Conservation (phyloP, 371 early-diverging fungal species). For the Mucor indicus region DNA sequence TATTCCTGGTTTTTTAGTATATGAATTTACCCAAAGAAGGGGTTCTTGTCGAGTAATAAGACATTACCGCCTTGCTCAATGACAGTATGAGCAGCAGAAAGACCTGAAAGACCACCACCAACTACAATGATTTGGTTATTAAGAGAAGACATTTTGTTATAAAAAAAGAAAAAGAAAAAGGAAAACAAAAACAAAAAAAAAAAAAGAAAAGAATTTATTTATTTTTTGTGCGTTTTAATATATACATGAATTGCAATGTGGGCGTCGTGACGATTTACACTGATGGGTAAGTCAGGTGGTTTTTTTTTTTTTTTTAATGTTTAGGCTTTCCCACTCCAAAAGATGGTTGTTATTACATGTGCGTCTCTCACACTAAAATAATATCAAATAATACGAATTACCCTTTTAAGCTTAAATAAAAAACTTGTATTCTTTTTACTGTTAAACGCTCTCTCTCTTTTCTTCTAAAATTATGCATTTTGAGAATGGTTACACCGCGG, state of each 20-base stretch:
- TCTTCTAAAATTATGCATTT: too few relatives aligned
- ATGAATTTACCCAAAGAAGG: constrained; percentile 75
- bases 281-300: constrained; percentile 15
- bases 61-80: constrained; percentile 86
- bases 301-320: too few relatives aligned
- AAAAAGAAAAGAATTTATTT: neutral
- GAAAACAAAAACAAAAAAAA: neutral
- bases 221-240: neutral
- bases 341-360: constrained; percentile 11
- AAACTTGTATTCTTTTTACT: too few relatives aligned
- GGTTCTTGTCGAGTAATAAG: constrained; percentile 83
- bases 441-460: too few relatives aligned
- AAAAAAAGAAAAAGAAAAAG: constrained; percentile 4
- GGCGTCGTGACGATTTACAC: too few relatives aligned
- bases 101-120: constrained; percentile 90
- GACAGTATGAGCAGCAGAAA: constrained; percentile 85
- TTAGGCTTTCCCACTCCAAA: constrained; percentile 12
- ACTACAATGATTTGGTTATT: constrained; percentile 80
- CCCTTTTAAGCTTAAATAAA: too few relatives aligned
- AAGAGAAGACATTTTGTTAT: constrained; percentile 28
- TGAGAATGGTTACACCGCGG: constrained; percentile 13
- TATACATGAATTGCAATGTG: neutral
- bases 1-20: constrained; percentile 1
- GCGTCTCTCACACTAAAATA: constrained; percentile 27
- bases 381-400: too few relatives aligned